Percentiles rank a stretch among this genome's conserved stretches.
phyloP scores from a whole-genome alignment of 495 filamentous ascomycete genomes.

The Penicillium daleae region DNA sequence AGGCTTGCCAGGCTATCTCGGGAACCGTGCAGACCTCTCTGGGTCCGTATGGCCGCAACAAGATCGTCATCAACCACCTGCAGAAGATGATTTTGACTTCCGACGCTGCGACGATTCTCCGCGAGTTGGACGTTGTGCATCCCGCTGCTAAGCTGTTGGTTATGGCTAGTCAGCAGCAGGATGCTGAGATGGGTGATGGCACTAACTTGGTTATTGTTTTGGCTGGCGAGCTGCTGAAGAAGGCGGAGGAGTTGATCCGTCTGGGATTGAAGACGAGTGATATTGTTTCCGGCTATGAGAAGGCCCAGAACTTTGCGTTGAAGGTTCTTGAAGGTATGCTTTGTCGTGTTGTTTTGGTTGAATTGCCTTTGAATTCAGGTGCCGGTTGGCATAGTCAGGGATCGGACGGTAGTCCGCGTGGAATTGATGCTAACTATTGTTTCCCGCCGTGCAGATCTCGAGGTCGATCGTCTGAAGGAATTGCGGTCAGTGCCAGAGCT shows the following conservation, averaged over 20 bases:
- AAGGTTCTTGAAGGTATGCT: constrained; percentile 74
- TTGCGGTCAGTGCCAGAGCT: constrained; percentile 78
- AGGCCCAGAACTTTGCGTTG: constrained; percentile 85
- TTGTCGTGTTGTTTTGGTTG: background rate
- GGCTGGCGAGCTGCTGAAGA: constrained; percentile 94
- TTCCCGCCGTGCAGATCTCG: constrained; percentile 62
- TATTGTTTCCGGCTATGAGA: constrained; percentile 94
- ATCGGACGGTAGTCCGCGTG: background rate
- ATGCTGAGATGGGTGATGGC: constrained; percentile 97
- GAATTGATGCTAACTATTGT: background rate
- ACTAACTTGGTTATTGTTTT: constrained; percentile 97
- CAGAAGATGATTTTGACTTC: constrained; percentile 99
- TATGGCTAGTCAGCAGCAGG: constrained; percentile 99
- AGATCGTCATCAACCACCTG: constrained; percentile 99
- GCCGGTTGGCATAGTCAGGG: constrained; percentile 1
- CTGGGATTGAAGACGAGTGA: constrained; percentile 97
- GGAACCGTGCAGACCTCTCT: constrained; percentile 95
- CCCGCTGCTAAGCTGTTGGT: constrained; percentile 98
- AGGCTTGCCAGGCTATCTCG: constrained; percentile 95
- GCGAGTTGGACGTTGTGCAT: constrained; percentile 97
- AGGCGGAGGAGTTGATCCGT: constrained; percentile 92
- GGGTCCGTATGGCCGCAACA: constrained; percentile 97
- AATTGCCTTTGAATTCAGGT: background rate
- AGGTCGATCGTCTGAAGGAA: constrained; percentile 87
- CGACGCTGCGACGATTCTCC: constrained; percentile 95